Conservation (phyloP, 768 basidiomycete species). For the Saitozyma sp. region DNA sequence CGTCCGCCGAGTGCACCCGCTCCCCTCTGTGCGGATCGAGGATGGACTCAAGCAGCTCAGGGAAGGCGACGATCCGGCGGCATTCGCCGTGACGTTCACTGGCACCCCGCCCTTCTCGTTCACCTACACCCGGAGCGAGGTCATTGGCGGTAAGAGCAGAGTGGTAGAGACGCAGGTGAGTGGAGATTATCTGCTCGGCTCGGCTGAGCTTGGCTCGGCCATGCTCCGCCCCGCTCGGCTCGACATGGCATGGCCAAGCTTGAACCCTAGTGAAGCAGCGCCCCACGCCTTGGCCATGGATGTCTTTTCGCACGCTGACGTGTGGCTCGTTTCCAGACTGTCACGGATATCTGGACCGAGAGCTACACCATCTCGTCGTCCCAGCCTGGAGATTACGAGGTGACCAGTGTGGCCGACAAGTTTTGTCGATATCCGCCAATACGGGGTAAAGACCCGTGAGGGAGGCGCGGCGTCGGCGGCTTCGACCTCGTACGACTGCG, state of each 20-base stretch:
- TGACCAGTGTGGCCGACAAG: conserved; percentile 84
- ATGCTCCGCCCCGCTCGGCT: too few relatives aligned
- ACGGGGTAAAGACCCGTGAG: background rate
- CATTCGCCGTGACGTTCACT: conserved; percentile 83
- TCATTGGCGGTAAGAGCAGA: conserved; percentile 26
- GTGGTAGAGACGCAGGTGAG: conserved; percentile 52
- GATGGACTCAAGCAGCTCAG: conserved; percentile 88
- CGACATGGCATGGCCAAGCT: too few relatives aligned
- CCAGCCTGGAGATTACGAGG: conserved; percentile 69
- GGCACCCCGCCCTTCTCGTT: conserved; percentile 96
- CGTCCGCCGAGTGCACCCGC: conserved; percentile 69
- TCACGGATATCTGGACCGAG: conserved; percentile 56
- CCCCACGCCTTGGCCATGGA: too few relatives aligned
- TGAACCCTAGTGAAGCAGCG: too few relatives aligned
- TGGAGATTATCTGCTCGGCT: background rate
- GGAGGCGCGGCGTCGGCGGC: too few relatives aligned
- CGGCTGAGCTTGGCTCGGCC: background rate
- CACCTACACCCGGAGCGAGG: conserved; percentile 47
- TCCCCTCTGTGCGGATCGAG: conserved; percentile 85
- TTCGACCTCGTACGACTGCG: too few relatives aligned
- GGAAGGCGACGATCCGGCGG: conserved; percentile 86
- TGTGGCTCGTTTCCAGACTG: conserved; percentile 31
- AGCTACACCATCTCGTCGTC: conserved; percentile 91
- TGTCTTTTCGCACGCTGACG: background rate
- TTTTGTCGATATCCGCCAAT: conserved; percentile 84